Conservation (phyloP, 768 basidiomycete genomes). For the Gyrodon lividus region DNA sequence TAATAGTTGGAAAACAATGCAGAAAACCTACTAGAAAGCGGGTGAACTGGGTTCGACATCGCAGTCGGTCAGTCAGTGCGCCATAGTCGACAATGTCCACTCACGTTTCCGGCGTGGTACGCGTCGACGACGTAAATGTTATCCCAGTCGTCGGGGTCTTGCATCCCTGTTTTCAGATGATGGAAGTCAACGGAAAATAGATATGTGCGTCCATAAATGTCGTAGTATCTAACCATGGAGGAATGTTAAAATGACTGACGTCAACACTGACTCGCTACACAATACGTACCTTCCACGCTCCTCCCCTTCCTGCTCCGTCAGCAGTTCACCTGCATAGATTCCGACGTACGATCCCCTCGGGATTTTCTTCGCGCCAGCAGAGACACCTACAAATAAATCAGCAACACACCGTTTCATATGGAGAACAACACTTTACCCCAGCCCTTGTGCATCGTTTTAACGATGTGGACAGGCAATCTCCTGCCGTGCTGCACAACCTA, state of each 20-base stretch:
- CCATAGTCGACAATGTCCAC: constrained; percentile 25
- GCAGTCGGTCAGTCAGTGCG: neutral
- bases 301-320: constrained; percentile 68
- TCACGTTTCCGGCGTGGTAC: constrained; percentile 82
- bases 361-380: constrained; percentile 64
- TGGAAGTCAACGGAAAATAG: constrained; percentile 83
- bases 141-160: constrained; percentile 22
- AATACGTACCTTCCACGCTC: constrained; percentile 61
- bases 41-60: constrained; percentile 62
- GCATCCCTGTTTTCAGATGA: constrained; percentile 46
- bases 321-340: constrained; percentile 80
- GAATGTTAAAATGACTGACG: neutral
- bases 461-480: constrained; percentile 57
- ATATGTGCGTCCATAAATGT: constrained; percentile 72
- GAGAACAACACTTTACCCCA: constrained; percentile 60
- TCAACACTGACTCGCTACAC: too few species aligned
- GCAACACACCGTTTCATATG: neutral
- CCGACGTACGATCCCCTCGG: constrained; percentile 72
- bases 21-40: constrained; percentile 62
- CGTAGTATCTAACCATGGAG: constrained; percentile 54
- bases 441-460: constrained; percentile 74
- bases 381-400: constrained; percentile 53
- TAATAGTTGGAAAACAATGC: neutral
- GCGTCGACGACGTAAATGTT: constrained; percentile 72
- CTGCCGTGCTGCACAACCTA: constrained; percentile 86